Evolutionary conservation across 768 basidiomycete species (phyloP), one percentile per base, ranked within the genome.

Genomic region (Lepiota venenata): DNA sequence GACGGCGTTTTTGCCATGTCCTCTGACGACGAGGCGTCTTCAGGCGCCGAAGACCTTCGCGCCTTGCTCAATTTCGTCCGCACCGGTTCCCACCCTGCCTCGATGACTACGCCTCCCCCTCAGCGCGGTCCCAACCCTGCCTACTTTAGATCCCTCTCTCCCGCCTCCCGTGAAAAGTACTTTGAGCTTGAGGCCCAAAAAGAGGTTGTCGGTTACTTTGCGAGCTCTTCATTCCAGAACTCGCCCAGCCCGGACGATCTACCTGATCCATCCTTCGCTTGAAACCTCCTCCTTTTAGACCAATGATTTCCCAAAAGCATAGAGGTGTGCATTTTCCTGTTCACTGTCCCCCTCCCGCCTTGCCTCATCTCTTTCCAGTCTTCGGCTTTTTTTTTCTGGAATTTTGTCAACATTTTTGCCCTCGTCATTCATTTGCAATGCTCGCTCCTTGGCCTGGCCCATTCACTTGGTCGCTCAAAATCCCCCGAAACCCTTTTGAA

Each of bases 171-270:
- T 20, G 72, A 72, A 55, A 62, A 58, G 44, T 61, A 66, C 46
- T 61, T 64, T 36, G 69, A 71, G 58, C 63, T 59, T 8, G 68
- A 75, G 58, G 70, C 69, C 3, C 62, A 58, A 44, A 69, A 67
- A 54, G 67, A 68, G 60, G 65, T 63, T 20, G 66, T 64, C 8
- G 78, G 78, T 7, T 88, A 81, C 64, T 91, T 88, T 68, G 88
- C 89, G 60, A 90, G 87, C 63, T 90, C 88, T 29, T 74, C 78
- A 63, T 91, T 90, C 82, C 89, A 91, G 77, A 91, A 90, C 74
- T 89, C 87, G 55, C 89, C 89, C 14, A 89, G 85, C 62, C 89
- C 89, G 49, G 89, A 91, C 57, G 88, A 88, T 64, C 71, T 91
- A 45, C 89, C 89, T 43, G 80, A 82, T 56, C 87, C 87, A 52